These are phyloP conservation scores for Ammopiptanthus mongolicus DNA, from an alignment of 306 rosid genomes.

Conservation along the genomic window DNA sequence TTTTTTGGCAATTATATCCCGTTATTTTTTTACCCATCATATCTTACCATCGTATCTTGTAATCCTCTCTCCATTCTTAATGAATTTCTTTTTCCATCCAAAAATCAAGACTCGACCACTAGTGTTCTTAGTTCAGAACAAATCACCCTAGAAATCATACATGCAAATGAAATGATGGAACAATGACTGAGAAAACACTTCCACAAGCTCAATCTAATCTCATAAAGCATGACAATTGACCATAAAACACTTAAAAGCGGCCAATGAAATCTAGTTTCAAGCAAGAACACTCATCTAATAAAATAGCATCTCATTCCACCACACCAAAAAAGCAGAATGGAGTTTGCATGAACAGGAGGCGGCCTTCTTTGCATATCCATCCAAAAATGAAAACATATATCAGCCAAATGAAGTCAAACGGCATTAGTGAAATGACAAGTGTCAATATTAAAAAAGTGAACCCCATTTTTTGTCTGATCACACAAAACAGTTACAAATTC, in stretches of 20 bases:
- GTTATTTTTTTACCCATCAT: too few species aligned
- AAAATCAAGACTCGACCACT: too few species aligned
- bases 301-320: background rate
- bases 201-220: background rate
- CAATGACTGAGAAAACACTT: background rate
- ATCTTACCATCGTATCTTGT: too few species aligned
- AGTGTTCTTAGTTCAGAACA: too few species aligned
- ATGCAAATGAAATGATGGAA: background rate
- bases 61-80: too few species aligned
- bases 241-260: background rate
- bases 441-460: constrained; percentile 3
- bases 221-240: background rate
- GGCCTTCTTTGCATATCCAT: background rate
- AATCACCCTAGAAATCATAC: background rate
- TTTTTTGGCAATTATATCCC: too few species aligned
- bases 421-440: background rate
- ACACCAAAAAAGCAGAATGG: background rate
- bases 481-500: constrained; percentile 36
- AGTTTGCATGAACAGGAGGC: background rate
- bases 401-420: background rate
- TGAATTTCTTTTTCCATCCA: too few species aligned
- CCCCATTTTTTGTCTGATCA: constrained; percentile 19
- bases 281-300: background rate
- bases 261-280: background rate
- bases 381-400: background rate